Conservation (phyloP, 176 grass and related monocot genomes). For the Bothriochloa decipiens region DNA sequence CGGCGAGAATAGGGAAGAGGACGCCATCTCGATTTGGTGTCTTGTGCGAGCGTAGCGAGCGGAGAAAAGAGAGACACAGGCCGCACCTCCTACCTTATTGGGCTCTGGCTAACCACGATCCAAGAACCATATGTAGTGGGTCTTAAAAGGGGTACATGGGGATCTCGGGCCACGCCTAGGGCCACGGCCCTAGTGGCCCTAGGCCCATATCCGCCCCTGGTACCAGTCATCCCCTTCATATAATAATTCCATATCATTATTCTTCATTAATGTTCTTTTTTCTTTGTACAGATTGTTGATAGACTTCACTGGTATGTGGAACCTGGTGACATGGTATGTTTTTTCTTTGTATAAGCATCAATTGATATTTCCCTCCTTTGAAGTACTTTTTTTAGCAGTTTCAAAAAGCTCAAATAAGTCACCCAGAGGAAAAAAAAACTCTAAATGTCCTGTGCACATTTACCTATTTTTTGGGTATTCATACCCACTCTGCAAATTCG, state of each 20-base stretch:
- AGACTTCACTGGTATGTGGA: slow-evolving; percentile 81
- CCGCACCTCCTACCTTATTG: too few species aligned
- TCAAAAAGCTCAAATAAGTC: not conserved
- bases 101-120: too few species aligned
- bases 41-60: too few species aligned
- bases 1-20: too few species aligned
- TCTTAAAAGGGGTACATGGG: too few species aligned
- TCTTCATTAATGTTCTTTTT: slow-evolving; percentile 23
- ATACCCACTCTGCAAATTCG: not conserved
- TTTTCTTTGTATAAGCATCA: not conserved
- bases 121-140: too few species aligned
- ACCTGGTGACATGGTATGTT: slow-evolving; percentile 67
- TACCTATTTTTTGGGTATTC: not conserved
- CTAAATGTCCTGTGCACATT: too few species aligned
- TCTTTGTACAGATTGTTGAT: slow-evolving; percentile 66
- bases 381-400: slow-evolving; percentile 5
- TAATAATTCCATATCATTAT: not conserved
- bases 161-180: too few species aligned
- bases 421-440: not conserved
- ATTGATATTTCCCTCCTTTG: not conserved
- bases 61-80: too few species aligned
- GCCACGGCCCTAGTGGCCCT: too few species aligned
- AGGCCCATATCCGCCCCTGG: too few species aligned
- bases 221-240: not conserved
- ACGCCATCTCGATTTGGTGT: too few species aligned